Conservation (phyloP, 1,284 basidiomycete species). For the Pisolithus thermaeus region DNA sequence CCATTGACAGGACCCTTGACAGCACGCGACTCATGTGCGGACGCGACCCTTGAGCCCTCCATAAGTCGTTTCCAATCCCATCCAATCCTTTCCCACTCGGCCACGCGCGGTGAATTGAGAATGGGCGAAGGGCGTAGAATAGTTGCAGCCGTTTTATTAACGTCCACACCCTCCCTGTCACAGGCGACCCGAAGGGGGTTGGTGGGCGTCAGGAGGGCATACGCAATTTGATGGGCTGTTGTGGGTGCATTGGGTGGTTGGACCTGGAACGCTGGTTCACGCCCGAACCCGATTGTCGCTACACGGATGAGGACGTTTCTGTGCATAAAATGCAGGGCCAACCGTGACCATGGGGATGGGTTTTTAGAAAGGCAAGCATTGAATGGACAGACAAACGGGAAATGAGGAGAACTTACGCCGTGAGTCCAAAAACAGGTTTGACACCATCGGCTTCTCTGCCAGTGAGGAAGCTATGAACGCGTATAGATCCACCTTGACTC, state of each 20-base stretch:
- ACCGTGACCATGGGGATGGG: no score
- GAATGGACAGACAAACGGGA: neutral
- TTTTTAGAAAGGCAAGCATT: neutral
- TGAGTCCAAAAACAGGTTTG: slow-evolving; percentile 79
- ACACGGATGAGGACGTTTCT: slow-evolving; percentile 70
- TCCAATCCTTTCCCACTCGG: slow-evolving; percentile 17
- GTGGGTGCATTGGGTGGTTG: slow-evolving; percentile 50
- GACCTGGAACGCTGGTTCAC: slow-evolving; percentile 58
- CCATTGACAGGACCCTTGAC: neutral
- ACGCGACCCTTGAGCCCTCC: neutral
- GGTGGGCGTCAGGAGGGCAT: slow-evolving; percentile 39
- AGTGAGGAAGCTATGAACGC: slow-evolving; percentile 75
- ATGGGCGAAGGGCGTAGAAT: slow-evolving; percentile 10
- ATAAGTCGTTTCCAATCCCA: slow-evolving; percentile 15
- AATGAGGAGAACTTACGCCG: slow-evolving; percentile 51
- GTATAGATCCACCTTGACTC: slow-evolving; percentile 28
- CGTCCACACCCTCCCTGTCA: slow-evolving; percentile 21
- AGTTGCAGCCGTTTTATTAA: slow-evolving; percentile 10
- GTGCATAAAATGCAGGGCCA: neutral
- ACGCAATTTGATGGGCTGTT: slow-evolving; percentile 53
- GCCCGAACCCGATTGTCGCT: slow-evolving; percentile 62
- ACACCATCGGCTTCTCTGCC: slow-evolving; percentile 75
- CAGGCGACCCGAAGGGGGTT: slow-evolving; percentile 23
- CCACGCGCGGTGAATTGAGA: slow-evolving; percentile 8
- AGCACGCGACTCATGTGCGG: neutral